phyloP scores from a whole-genome alignment of 257 asterid species.

The Misopates orontium region DNA sequence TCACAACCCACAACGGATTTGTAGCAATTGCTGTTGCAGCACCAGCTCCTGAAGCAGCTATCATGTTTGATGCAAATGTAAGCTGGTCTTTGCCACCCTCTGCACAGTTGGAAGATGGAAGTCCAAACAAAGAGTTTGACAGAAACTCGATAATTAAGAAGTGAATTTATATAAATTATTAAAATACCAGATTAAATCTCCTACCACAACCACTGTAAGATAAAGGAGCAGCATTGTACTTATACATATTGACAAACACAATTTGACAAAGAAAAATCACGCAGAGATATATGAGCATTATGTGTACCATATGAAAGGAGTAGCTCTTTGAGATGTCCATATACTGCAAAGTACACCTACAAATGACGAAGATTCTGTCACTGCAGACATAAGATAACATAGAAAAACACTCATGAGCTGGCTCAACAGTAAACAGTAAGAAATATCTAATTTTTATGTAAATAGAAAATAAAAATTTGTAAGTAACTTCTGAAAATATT shows the following conservation, averaged over 20 bases:
- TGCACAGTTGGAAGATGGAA: conserved; percentile 32
- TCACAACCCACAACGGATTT: conserved; percentile 96
- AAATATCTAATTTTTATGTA: neutral
- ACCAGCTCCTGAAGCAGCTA: conserved; percentile 96
- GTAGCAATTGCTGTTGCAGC: conserved; percentile 77
- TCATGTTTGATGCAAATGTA: conserved; percentile 71
- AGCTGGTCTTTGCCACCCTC: conserved; percentile 61
- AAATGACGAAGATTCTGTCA: conserved; percentile 34
- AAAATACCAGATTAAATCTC: conserved; percentile 14
- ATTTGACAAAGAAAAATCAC: conserved; percentile 1
- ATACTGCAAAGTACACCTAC: conserved; percentile 94
- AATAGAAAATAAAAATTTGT: neutral
- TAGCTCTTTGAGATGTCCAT: conserved; percentile 77
- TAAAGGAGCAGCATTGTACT: neutral
- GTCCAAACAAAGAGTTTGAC: conserved; percentile 6
- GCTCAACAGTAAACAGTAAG: neutral
- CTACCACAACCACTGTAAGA: conserved; percentile 8
- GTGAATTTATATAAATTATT: neutral
- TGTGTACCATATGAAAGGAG: conserved; percentile 70
- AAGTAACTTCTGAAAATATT: neutral
- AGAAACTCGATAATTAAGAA: neutral
- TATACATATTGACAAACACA: neutral
- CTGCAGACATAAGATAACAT: neutral
- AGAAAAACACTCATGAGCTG: neutral
- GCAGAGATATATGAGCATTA: neutral